Conservation (phyloP, 2,329 filamentous ascomycete species). For the Penicillium sp. region DNA sequence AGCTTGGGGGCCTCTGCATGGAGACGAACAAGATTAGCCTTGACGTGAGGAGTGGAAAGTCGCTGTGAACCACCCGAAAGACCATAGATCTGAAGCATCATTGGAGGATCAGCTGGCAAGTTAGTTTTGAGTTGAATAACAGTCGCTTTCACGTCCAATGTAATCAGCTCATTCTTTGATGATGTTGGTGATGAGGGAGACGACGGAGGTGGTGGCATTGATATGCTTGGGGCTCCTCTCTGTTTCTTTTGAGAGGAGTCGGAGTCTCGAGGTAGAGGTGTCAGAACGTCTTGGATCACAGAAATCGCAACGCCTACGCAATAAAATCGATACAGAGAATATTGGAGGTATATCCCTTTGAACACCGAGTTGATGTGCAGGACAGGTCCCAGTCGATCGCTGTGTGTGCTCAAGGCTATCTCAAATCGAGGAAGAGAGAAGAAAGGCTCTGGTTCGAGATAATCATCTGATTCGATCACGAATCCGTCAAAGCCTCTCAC, state of each 20-base stretch:
- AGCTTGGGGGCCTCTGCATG: conserved; percentile 87
- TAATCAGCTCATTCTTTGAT: conserved; percentile 64
- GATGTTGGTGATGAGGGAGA: conserved; percentile 18
- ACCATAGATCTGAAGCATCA: conserved; percentile 87
- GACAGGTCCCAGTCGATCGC: conserved; percentile 81
- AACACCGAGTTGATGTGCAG: conserved; percentile 84
- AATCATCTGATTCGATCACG: conserved; percentile 83
- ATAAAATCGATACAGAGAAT: conserved; percentile 93
- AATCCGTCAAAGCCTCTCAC: conserved; percentile 83
- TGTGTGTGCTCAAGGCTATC: conserved; percentile 77
- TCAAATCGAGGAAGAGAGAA: conserved; percentile 84
- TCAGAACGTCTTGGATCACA: conserved; percentile 71
- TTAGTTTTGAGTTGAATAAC: conserved; percentile 85
- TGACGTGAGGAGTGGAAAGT: conserved; percentile 81
- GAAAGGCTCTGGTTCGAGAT: conserved; percentile 82
- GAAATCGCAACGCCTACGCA: conserved; percentile 77
- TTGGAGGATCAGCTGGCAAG: conserved; percentile 82
- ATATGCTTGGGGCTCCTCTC: conserved; percentile 19
- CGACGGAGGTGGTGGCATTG: conserved; percentile 27
- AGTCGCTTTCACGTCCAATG: conserved; percentile 76
- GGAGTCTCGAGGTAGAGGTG: conserved; percentile 25
- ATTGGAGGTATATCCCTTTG: conserved; percentile 76
- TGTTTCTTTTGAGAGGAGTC: conserved; percentile 11
- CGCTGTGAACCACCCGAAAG: conserved; percentile 81
- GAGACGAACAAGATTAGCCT: conserved; percentile 75